These are phyloP conservation scores for Dendrobium chrysotoxum DNA, from an alignment of 106 monocot species.

Conservation along the genomic window DNA sequence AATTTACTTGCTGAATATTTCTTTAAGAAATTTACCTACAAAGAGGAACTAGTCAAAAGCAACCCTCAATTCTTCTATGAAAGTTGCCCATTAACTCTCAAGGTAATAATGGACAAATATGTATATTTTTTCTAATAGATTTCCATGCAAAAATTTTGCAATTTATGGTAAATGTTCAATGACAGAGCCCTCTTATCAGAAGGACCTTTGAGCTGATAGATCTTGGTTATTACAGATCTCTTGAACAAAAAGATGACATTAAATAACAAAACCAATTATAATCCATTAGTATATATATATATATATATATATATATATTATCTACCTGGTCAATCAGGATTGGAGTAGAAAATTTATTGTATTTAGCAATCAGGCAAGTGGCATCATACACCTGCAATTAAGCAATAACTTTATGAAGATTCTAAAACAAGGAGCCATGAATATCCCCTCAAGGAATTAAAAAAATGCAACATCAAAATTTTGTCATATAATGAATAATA, in stretches of 20 bases:
- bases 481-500: neutral
- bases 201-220: neutral
- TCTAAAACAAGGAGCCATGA: neutral
- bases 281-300: neutral
- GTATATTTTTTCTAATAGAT: neutral
- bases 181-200: neutral
- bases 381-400: slow-evolving; percentile 84
- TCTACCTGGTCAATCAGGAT: slow-evolving; percentile 92
- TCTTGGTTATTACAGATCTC: neutral
- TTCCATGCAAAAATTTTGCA: neutral
- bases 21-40: neutral
- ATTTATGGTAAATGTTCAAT: neutral
- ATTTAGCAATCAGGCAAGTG: slow-evolving; percentile 58
- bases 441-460: neutral
- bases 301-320: neutral
- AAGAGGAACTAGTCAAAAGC: neutral
- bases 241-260: neutral
- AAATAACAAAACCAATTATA: neutral
- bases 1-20: neutral
- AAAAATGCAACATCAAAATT: neutral
- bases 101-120: neutral
- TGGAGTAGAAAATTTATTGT: slow-evolving; percentile 43
- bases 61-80: neutral
- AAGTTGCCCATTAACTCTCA: neutral
- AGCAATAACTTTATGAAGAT: slow-evolving; percentile 4